phyloP scores from a whole-genome alignment of 805 yeast species.

The Nakazawaea siamensis region DNA sequence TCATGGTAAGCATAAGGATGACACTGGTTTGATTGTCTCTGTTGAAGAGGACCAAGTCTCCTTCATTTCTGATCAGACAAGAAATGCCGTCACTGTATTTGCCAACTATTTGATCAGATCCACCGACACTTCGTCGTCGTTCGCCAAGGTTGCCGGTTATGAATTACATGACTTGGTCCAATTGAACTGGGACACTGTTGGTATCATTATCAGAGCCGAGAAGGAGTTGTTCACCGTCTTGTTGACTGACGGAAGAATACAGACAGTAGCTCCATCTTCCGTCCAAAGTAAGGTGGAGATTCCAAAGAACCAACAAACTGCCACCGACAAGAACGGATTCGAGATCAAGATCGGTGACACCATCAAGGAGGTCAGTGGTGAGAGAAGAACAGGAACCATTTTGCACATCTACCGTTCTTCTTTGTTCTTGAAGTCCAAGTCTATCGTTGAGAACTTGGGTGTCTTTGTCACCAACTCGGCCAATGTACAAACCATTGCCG shows the following conservation, averaged over 20 bases:
- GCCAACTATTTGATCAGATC: constrained; percentile 88
- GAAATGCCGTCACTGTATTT: constrained; percentile 84
- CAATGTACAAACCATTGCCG: constrained; percentile 76
- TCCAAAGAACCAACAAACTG: constrained; percentile 61
- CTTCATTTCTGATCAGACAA: constrained; percentile 80
- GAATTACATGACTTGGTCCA: constrained; percentile 87
- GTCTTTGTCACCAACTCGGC: constrained; percentile 74
- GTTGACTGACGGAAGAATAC: constrained; percentile 71
- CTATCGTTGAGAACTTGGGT: constrained; percentile 79
- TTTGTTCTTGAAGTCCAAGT: constrained; percentile 75
- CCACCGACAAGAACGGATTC: constrained; percentile 80
- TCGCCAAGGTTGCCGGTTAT: constrained; percentile 68
- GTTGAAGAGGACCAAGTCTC: constrained; percentile 82
- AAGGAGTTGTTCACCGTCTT: constrained; percentile 77
- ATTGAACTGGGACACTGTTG: constrained; percentile 77
- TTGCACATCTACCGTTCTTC: constrained; percentile 77
- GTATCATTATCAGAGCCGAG: constrained; percentile 85
- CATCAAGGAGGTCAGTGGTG: constrained; percentile 78
- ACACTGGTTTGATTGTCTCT: constrained; percentile 88
- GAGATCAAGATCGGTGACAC: constrained; percentile 88
- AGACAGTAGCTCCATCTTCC: constrained; percentile 70
- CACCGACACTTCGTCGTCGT: constrained; percentile 67
- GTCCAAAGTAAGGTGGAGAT: constrained; percentile 69
- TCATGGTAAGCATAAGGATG: constrained; percentile 87
- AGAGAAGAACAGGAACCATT: constrained; percentile 81